Conservation (phyloP, 2,329 filamentous ascomycete genomes). For the Talaromyces sp. region DNA sequence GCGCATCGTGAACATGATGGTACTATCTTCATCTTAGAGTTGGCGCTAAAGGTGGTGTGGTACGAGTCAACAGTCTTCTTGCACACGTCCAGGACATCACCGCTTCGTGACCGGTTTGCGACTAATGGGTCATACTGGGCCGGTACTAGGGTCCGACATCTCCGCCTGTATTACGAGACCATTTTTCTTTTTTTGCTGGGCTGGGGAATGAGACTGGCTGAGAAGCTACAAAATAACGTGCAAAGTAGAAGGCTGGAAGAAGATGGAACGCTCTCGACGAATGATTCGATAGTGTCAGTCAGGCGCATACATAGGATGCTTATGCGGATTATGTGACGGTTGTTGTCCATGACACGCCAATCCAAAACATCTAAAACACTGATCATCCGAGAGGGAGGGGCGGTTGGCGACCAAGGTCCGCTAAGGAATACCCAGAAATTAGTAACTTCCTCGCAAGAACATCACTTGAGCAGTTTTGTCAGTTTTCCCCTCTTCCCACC, state of each 20-base stretch:
- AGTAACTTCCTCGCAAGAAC: background rate
- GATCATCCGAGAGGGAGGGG: conserved; percentile 9
- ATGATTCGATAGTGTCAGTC: conserved; percentile 6
- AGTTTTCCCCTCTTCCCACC: background rate
- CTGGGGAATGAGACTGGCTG: background rate
- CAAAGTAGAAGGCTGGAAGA: conserved; percentile 1
- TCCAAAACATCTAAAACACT: conserved; percentile 9
- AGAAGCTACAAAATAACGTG: background rate
- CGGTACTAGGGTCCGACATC: background rate
- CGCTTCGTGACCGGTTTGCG: background rate
- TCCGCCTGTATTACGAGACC: background rate
- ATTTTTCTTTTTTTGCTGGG: conserved; percentile 1
- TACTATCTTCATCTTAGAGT: background rate
- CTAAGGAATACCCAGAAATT: background rate
- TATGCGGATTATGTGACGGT: conserved; percentile 14
- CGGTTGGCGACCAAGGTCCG: conserved; percentile 8
- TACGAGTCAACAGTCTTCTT: background rate
- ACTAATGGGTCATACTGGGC: conserved; percentile 3
- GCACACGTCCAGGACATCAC: background rate
- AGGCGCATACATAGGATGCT: conserved; percentile 5
- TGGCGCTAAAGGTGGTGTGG: conserved; percentile 7
- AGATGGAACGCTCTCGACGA: conserved; percentile 16
- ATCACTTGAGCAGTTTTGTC: background rate
- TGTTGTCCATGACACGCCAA: conserved; percentile 13
- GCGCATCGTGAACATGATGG: background rate